These are phyloP conservation scores for Colletotrichum nymphaeae DNA, from an alignment of 2,329 filamentous ascomycete genomes.

Conservation along the genomic window DNA sequence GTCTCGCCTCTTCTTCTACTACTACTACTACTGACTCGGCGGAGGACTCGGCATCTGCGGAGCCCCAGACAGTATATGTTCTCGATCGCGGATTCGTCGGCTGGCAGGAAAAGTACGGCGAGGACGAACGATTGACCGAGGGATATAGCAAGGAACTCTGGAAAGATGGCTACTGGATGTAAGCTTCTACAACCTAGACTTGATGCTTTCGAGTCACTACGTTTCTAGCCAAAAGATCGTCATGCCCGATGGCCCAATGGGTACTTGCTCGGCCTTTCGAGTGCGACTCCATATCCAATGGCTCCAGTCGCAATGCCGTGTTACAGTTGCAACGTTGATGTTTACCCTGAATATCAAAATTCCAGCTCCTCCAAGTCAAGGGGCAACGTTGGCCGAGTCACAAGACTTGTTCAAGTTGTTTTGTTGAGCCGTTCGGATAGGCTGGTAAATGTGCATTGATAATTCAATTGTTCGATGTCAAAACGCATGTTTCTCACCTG, in stretches of 20 bases:
- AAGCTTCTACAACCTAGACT: background rate
- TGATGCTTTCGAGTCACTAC: no score
- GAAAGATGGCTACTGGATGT: constrained; percentile 65
- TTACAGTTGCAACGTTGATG: background rate
- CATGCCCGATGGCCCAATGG: background rate
- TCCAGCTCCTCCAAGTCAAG: background rate
- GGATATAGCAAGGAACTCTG: constrained; percentile 88
- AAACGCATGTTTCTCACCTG: background rate
- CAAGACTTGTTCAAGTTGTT: background rate
- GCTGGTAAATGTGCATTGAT: background rate
- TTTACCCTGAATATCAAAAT: background rate
- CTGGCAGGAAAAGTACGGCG: constrained; percentile 89
- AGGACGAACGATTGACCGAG: constrained; percentile 84
- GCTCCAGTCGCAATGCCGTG: background rate
- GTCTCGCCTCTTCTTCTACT: constrained; percentile 42
- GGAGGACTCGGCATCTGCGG: constrained; percentile 5
- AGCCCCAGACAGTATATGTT: constrained; percentile 80
- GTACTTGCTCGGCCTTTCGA: background rate
- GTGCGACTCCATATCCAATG: background rate
- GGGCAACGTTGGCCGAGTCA: background rate
- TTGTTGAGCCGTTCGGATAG: background rate
- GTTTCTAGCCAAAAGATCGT: no score
- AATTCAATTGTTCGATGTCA: background rate
- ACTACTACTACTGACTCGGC: constrained; percentile 20
- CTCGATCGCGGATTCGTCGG: constrained; percentile 86